Evolutionary conservation across 148 eudicot genomes (phyloP), one percentile per base, ranked within the genome.

Genomic region (Nyssa sinensis): DNA sequence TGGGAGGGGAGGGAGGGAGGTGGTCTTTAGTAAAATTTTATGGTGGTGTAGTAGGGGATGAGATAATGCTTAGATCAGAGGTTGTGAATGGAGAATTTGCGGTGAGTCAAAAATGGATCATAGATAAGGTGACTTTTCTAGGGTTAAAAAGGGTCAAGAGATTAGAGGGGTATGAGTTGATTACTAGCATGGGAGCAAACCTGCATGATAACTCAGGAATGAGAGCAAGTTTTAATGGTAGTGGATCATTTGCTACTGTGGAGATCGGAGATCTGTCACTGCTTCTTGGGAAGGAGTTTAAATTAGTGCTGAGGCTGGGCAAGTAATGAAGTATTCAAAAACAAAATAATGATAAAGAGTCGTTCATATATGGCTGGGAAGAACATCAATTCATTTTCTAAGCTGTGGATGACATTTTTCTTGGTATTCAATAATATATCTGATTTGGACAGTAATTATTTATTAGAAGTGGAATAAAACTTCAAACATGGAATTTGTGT

Each of bases 71-170:
- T 25, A 77, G 71, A 64, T 86, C 96, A 30, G 29, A 24, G 62
- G 98, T 94, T 32, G 67, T 78, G 60, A 92, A 92, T 60, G 86
- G 81, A 31, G 84, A 62, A 31, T 92, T 74, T 69, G 98, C 98
- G 19, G 2, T 79, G 64, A 73, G 79, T 34, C 86, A 85, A 59
- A 80, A 79, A 32, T 88, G 84, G 93, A 53, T 84, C n/a, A 65
- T 93, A 6, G 74, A 77, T 8, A 89, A 81, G 77, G 81, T 91
- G 13, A 93, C 90, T 12, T 64, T 93, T 75, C 32, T 90, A 44
- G 93, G 92, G 55, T 41, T 91, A 82, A 77, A 51, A 64, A 77
- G 66, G 29, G 83, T 51, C 2, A 39, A 21, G 41, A 69, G 32
- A 31, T 47, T 61, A 35, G 72, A 67, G 80, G 73, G 74, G 2